Percentiles rank a stretch among this genome's conserved stretches.
These are phyloP conservation scores for Globisporangium paroecandrum DNA, from an alignment of 352 stramenopile species.

Conservation along the genomic window DNA sequence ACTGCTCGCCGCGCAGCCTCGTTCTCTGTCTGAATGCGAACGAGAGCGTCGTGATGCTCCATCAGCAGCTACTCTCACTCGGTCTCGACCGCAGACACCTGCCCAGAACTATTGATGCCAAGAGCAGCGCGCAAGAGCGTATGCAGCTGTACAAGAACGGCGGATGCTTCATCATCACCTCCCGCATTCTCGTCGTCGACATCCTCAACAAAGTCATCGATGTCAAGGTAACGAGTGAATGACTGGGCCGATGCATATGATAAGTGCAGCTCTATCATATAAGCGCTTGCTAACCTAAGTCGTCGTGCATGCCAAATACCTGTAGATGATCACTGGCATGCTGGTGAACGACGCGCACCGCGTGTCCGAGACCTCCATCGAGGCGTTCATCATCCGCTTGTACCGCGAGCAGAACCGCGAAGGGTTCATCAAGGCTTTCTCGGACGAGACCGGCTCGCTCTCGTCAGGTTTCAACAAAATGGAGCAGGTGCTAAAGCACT, in stretches of 20 bases:
- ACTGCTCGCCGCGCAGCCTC: constrained; percentile 73
- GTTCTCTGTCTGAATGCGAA: constrained; percentile 93
- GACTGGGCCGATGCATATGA: background rate
- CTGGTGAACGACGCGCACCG: constrained; percentile 93
- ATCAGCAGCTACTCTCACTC: constrained; percentile 82
- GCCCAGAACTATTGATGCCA: constrained; percentile 65
- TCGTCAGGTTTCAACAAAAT: constrained; percentile 92
- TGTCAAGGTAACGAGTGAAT: constrained; percentile 19
- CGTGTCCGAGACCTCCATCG: constrained; percentile 92
- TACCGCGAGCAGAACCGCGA: constrained; percentile 86
- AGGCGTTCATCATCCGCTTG: constrained; percentile 96
- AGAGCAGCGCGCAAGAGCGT: constrained; percentile 72
- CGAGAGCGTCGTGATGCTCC: constrained; percentile 77
- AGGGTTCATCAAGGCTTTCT: constrained; percentile 97
- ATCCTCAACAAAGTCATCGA: constrained; percentile 88
- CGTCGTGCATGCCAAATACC: no score
- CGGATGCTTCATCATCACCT: constrained; percentile 94
- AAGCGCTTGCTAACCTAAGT: background rate
- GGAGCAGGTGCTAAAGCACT: constrained; percentile 92
- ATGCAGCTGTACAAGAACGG: constrained; percentile 90
- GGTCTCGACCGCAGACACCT: constrained; percentile 84
- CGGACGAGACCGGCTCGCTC: constrained; percentile 90
- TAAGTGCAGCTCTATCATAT: background rate
- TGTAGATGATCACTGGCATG: constrained; percentile 86
- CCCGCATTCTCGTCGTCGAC: constrained; percentile 97